A percentile compares a stretch with the other conserved stretches of the same genome.
Conservation (phyloP, 441 rosid genomes). For the Gossypium davidsonii region DNA sequence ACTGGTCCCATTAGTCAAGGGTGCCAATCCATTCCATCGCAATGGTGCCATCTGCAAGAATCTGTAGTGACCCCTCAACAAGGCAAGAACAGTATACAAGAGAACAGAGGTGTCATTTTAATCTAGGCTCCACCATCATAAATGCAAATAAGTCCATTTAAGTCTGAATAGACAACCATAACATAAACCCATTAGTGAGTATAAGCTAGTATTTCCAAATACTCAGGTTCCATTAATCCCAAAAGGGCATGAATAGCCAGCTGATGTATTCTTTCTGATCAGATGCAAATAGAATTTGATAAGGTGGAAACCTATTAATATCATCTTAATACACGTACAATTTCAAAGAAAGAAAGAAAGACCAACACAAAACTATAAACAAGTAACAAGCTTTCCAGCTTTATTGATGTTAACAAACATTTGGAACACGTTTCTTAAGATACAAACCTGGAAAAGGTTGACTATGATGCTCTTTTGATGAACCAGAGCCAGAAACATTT, state of each 20-base stretch:
- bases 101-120: not conserved
- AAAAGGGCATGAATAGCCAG: not conserved
- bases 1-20: not conserved
- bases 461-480: slow-evolving; percentile 47
- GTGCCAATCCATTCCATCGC: not conserved
- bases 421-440: slow-evolving; percentile 3
- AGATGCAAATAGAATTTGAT: not conserved
- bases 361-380: not conserved
- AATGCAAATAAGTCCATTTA: not conserved
- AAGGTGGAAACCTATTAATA: not conserved
- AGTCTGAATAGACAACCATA: not conserved
- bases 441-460: slow-evolving; percentile 56
- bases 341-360: not conserved
- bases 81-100: not conserved
- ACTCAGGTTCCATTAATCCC: not conserved
- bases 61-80: not conserved
- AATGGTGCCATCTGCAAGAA: not conserved
- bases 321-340: not conserved
- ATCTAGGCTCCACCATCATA: not conserved
- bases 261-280: not conserved
- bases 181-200: not conserved
- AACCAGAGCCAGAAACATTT: slow-evolving; percentile 40
- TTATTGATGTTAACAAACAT: not conserved
- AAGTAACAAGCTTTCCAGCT: not conserved
- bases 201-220: not conserved